phyloP scores from a whole-genome alignment of 257 asterid species.

The Lantana camara region DNA sequence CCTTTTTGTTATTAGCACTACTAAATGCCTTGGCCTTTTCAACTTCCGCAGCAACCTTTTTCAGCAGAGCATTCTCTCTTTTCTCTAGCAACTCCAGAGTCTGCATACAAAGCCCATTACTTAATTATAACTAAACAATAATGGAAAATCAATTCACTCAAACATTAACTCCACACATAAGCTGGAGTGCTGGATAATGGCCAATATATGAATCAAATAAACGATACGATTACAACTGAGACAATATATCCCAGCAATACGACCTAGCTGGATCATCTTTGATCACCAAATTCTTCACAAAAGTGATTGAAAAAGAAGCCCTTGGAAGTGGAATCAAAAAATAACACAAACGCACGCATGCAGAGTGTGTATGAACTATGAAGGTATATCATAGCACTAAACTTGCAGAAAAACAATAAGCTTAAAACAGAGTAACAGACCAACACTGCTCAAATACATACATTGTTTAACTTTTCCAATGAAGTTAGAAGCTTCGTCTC shows the following conservation, averaged over 20 bases:
- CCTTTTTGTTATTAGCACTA: constrained; percentile 63
- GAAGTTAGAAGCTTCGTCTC: constrained; percentile 56
- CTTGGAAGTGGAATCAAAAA: too few species aligned
- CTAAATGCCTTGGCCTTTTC: constrained; percentile 62
- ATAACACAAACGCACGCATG: too few species aligned
- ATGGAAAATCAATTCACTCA: background rate
- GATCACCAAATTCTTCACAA: too few species aligned
- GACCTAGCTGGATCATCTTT: too few species aligned
- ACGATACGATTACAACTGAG: background rate
- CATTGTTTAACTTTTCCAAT: constrained; percentile 66
- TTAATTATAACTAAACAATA: background rate
- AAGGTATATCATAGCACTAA: too few species aligned
- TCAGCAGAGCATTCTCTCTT: constrained; percentile 58
- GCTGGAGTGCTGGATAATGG: too few species aligned
- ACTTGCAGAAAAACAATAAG: background rate
- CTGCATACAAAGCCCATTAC: constrained; percentile 30
- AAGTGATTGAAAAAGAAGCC: too few species aligned
- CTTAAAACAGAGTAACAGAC: constrained; percentile 11
- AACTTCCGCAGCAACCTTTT: constrained; percentile 58
- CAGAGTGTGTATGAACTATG: too few species aligned
- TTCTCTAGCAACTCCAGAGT: constrained; percentile 73
- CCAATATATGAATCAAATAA: background rate
- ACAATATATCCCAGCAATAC: background rate
- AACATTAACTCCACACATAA: background rate
- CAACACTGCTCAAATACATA: constrained; percentile 17